Percentiles rank a stretch among this genome's conserved stretches.
Conservation (phyloP, 148 eudicot genomes). For the Rhododendron ovatum region DNA sequence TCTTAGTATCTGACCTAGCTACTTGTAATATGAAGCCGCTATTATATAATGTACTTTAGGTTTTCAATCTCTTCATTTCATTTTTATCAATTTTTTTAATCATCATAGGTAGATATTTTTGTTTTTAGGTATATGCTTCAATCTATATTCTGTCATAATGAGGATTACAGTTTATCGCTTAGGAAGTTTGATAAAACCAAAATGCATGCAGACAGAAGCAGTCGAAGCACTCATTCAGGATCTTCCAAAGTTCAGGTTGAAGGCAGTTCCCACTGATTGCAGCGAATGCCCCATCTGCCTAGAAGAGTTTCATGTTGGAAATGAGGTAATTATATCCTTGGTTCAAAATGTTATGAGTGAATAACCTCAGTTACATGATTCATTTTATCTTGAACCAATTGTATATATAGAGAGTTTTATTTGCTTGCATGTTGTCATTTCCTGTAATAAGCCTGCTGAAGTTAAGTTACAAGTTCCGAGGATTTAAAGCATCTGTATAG, state of each 20-base stretch:
- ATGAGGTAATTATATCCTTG: constrained; percentile 52
- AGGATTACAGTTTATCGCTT: neutral
- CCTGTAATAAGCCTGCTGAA: neutral
- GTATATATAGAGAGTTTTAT: neutral
- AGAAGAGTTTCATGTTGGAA: constrained; percentile 88
- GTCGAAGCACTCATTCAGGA: constrained; percentile 96
- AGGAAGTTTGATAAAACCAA: neutral
- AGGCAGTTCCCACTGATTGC: constrained; percentile 95
- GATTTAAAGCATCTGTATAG: neutral
- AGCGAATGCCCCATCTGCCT: constrained; percentile 95
- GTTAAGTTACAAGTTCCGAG: neutral
- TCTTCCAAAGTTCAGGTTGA: constrained; percentile 80
- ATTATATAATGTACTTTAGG: neutral
- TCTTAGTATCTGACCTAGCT: neutral
- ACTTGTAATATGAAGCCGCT: neutral
- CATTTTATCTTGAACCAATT: neutral
- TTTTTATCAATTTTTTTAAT: neutral
- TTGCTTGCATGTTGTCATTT: neutral
- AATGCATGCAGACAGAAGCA: constrained; percentile 69
- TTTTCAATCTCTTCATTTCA: neutral
- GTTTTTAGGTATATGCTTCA: neutral
- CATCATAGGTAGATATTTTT: neutral
- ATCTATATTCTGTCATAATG: neutral
- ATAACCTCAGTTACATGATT: neutral
- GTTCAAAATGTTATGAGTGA: neutral